A percentile compares a stretch with the other conserved stretches of the same genome.
These are phyloP conservation scores for Cordyceps javanica DNA, from an alignment of 2,329 filamentous ascomycete species.

Conservation along the genomic window DNA sequence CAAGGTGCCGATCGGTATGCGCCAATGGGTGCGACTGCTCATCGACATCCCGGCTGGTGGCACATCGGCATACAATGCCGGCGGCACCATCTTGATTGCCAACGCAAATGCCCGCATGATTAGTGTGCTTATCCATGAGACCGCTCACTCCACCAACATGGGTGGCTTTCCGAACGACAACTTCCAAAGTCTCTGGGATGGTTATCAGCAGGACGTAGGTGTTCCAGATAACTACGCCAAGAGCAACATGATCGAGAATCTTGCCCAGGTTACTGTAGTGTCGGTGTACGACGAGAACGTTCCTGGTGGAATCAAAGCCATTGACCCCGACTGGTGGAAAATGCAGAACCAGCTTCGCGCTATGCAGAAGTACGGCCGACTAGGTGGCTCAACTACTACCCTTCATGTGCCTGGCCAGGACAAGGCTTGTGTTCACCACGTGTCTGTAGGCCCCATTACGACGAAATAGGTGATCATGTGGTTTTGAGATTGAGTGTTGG, in stretches of 20 bases:
- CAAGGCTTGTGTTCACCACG: constrained; percentile 2
- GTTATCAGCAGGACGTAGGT: neutral
- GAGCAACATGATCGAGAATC: constrained; percentile 8
- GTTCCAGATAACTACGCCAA: constrained; percentile 7
- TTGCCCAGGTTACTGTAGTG: constrained; percentile 3
- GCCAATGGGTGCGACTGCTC: constrained; percentile 4
- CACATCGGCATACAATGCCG: constrained; percentile 4
- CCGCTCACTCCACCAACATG: constrained; percentile 5
- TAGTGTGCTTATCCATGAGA: constrained; percentile 1
- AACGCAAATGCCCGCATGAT: constrained; percentile 4
- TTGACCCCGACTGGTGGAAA: constrained; percentile 1
- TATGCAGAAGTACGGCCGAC: constrained; percentile 1
- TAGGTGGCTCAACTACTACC: neutral
- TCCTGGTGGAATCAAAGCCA: neutral
- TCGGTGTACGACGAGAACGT: constrained; percentile 2
- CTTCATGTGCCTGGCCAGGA: constrained; percentile 4
- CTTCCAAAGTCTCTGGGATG: neutral
- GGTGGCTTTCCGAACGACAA: constrained; percentile 4
- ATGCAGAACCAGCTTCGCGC: constrained; percentile 6
- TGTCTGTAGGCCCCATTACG: neutral
- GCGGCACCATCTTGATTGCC: neutral
- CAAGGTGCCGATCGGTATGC: constrained; percentile 7
- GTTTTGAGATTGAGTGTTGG: too few relatives aligned
- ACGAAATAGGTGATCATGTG: neutral
- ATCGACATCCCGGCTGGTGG: neutral